Conservation (phyloP, 1,139 yeast species). For the Hyphopichia burtonii region DNA sequence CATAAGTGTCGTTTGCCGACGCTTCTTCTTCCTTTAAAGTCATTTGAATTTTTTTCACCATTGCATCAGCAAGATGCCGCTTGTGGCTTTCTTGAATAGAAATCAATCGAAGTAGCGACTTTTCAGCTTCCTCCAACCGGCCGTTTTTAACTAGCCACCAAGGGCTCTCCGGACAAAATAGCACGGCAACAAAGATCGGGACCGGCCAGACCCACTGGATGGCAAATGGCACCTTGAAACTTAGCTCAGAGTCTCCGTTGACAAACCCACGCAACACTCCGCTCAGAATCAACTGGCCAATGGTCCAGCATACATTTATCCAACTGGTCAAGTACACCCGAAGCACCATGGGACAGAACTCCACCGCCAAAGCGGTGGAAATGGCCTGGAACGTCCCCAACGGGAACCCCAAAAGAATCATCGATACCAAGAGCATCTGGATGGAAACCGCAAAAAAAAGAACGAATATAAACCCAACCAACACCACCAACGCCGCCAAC, state of each 20-base stretch:
- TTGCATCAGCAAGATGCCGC: constrained; percentile 36
- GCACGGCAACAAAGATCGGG: constrained; percentile 38
- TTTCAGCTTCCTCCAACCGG: constrained; percentile 33
- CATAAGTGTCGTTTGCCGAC: constrained; percentile 22
- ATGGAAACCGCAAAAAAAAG: constrained; percentile 46
- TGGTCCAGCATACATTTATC: constrained; percentile 48
- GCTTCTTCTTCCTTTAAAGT: constrained; percentile 45
- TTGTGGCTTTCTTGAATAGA: constrained; percentile 37
- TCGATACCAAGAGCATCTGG: constrained; percentile 42
- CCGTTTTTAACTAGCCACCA: constrained; percentile 44
- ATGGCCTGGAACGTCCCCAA: constrained; percentile 55
- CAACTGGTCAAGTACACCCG: constrained; percentile 49
- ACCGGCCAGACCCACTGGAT: constrained; percentile 65
- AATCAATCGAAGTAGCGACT: constrained; percentile 31
- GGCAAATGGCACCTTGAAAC: constrained; percentile 43
- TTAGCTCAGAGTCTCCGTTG: constrained; percentile 21
- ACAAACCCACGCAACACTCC: constrained; percentile 44
- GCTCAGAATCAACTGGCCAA: constrained; percentile 50
- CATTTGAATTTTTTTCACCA: constrained; percentile 40
- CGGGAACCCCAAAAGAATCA: constrained; percentile 45
- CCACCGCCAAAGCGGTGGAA: constrained; percentile 54
- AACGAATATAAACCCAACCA: constrained; percentile 44
- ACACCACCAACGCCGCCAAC: constrained; percentile 31
- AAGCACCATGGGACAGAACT: constrained; percentile 49
- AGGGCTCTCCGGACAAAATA: constrained; percentile 43